Evolutionary conservation across 1,139 yeast genomes (phyloP).

Genomic region (Zygosaccharomyces sapae): DNA sequence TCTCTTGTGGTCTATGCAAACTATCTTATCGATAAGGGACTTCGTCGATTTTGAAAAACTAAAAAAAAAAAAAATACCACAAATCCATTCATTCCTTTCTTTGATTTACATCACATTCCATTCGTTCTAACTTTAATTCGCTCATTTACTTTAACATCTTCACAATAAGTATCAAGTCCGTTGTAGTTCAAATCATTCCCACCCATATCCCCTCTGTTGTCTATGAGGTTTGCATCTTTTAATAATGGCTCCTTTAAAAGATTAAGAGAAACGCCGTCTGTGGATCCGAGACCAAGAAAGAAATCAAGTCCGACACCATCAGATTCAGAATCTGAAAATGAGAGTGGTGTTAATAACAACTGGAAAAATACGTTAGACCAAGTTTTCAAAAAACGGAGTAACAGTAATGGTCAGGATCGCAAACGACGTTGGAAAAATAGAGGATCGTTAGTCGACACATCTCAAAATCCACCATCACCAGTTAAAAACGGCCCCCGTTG

Average conservation of each 20-base stretch:
- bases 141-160: too few species aligned
- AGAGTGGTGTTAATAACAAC: not conserved
- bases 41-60: not conserved
- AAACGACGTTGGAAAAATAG: constrained; percentile 5
- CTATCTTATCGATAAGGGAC: not conserved
- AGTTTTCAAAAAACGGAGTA: constrained; percentile 5
- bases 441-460: not conserved
- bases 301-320: constrained; percentile 13
- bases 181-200: too few species aligned
- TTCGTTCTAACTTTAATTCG: not conserved
- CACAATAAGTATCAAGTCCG: not conserved
- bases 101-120: not conserved
- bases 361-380: constrained; percentile 5
- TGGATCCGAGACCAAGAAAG: constrained; percentile 12
- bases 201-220: constrained; percentile 44
- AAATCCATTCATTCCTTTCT: not conserved
- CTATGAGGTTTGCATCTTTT: constrained; percentile 48
- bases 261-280: constrained; percentile 22
- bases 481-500: not conserved
- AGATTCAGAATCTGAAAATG: constrained; percentile 6
- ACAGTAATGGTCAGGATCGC: not conserved
- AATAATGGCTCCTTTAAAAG: constrained; percentile 25
- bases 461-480: constrained; percentile 1
- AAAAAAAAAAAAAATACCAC: not conserved
- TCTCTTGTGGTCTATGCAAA: not conserved